These are phyloP conservation scores for Oidium heveae DNA, from an alignment of 2,329 filamentous ascomycete genomes.

Conservation along the genomic window DNA sequence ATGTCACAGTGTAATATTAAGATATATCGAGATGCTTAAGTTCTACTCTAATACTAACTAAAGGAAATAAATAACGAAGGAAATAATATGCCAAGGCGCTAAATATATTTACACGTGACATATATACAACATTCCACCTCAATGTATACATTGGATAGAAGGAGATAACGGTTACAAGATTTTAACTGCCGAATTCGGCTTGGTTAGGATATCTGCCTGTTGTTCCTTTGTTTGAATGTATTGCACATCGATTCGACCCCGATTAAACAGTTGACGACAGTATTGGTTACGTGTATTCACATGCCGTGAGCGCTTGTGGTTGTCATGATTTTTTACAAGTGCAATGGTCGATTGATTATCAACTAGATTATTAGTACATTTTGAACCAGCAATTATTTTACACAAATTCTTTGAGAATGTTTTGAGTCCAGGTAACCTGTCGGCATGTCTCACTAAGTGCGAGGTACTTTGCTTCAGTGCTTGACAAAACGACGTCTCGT, in stretches of 20 bases:
- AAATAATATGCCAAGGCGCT: no score
- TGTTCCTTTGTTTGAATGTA: not conserved
- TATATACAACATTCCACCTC: no score
- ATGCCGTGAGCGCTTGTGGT: not conserved
- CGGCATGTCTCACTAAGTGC: slow-evolving; percentile 1
- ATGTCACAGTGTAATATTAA: no score
- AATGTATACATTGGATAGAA: not conserved
- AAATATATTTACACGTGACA: no score
- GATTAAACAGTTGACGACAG: not conserved
- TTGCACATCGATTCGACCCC: not conserved
- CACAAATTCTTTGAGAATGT: not conserved
- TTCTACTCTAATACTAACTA: no score
- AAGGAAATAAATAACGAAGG: no score
- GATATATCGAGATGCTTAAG: no score
- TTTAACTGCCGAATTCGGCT: not conserved
- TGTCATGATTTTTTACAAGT: not conserved
- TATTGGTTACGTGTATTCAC: not conserved
- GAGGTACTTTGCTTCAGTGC: not conserved
- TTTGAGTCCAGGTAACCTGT: not conserved
- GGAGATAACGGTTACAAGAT: not conserved
- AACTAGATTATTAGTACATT: not conserved
- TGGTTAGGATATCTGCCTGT: not conserved
- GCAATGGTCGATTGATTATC: slow-evolving; percentile 1
- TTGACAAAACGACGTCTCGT: not conserved
- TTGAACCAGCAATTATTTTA: not conserved